Evolutionary conservation across 2,329 filamentous ascomycete species (phyloP), one percentile per base, ranked within the genome.

Genomic region (Neofusicoccum umdonicola): DNA sequence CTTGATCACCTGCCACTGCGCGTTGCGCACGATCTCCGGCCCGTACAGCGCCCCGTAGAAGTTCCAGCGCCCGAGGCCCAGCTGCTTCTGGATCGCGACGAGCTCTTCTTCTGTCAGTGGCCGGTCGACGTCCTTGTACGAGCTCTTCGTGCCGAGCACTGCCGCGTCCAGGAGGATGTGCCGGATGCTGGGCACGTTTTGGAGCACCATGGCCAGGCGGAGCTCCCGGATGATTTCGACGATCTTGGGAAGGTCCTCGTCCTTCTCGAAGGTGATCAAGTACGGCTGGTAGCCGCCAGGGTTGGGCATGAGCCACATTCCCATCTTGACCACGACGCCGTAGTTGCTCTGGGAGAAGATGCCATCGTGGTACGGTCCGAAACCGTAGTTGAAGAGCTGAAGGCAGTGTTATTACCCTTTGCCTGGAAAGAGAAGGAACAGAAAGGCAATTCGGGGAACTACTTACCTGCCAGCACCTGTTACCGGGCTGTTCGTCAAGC

Each of bases 301-400:
- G 51, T 84, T 84, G 1, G 80, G 80, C 83, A 85, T 85, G 37
- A 86, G 74, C 73, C 76, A 47, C 68, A 85, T 79, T 0, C 84
- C 84, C 79, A 86, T 82, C 71, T 86, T 85, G 7, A 70, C 70
- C 1, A 76, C 74, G 39, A 77, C 74, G 8, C 75, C 75, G 31
- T 76, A 70, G 31, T 74, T 75, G 35, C 69, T 71, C 61, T 78
- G 75, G 1, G 75, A 71, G 68, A 77, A 77, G 58, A 76, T 74
- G 58, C 74, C 76, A 62, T 77, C 75, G 19, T 73, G 72, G 66
- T 76, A 75, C 1, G 75, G 75, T 3, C 74, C 75, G 65, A 77
- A 77, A 13, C 73, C 73, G 62, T 76, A 74, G 60, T 74, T 74
- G 68, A 76, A 76, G 6, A 73, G 68, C 60, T 44, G 5, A 6